A percentile compares a stretch with the other conserved stretches of the same genome.
phyloP scores from a whole-genome alignment of 345 rosid species.

The Citrus maxima region DNA sequence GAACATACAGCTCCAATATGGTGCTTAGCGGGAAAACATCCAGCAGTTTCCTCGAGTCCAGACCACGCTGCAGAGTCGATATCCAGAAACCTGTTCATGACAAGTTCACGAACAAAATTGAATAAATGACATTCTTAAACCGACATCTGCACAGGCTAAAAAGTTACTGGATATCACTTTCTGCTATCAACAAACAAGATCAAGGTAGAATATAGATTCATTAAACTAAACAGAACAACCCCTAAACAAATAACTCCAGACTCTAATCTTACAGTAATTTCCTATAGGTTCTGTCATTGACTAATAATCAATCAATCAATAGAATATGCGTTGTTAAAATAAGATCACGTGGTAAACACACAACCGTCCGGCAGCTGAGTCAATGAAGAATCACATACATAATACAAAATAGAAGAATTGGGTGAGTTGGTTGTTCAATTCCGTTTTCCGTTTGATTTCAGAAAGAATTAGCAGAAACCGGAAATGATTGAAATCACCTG shows the following conservation, averaged over 20 bases:
- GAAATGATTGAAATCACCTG: conserved; percentile 41
- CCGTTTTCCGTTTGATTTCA: not conserved
- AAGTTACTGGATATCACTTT: not conserved
- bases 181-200: not conserved
- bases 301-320: not conserved
- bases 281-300: not conserved
- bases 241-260: not conserved
- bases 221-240: not conserved
- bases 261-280: not conserved
- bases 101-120: not conserved
- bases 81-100: conserved; percentile 54
- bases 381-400: not conserved
- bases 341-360: not conserved
- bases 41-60: conserved; percentile 89
- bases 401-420: not conserved
- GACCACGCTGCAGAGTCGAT: conserved; percentile 73
- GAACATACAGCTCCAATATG: conserved; percentile 84
- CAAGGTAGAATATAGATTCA: not conserved
- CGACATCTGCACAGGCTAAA: not conserved
- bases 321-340: not conserved
- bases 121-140: conserved; percentile 5
- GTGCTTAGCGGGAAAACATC: conserved; percentile 64
- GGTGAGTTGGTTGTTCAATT: not conserved
- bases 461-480: not conserved
- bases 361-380: not conserved